A percentile compares a stretch with the other conserved stretches of the same genome.
These are phyloP conservation scores for Triticum turgidum DNA, from an alignment of 176 grass and related monocot species.

Conservation along the genomic window DNA sequence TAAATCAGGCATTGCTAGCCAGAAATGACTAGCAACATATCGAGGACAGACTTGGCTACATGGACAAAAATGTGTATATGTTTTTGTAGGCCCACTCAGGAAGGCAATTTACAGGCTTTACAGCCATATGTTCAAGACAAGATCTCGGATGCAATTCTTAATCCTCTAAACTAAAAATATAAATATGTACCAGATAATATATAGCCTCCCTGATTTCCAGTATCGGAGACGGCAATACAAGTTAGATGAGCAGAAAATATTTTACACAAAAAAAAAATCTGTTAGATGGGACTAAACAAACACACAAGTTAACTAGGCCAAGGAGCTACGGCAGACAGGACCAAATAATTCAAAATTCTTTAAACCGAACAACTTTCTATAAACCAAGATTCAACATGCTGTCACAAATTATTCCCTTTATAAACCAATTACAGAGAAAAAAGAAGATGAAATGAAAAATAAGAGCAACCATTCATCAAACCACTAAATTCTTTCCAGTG, in stretches of 20 bases:
- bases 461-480: conserved; percentile 38
- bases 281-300: conserved; percentile 2
- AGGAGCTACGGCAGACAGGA: conserved; percentile 9
- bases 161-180: too few species aligned
- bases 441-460: conserved; percentile 46
- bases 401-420: conserved; percentile 65
- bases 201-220: background rate
- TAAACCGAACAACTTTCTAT: conserved; percentile 59
- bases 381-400: conserved; percentile 52
- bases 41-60: too few species aligned
- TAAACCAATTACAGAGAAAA: conserved; percentile 65
- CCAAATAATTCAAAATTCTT: conserved; percentile 36
- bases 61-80: too few species aligned
- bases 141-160: background rate
- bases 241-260: background rate
- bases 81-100: too few species aligned
- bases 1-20: conserved; percentile 16
- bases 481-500: conserved; percentile 48
- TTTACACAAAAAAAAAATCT: background rate
- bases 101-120: background rate
- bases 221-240: background rate
- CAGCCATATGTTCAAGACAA: background rate
- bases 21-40: background rate
- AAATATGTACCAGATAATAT: too few species aligned
- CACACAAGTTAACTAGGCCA: background rate